phyloP scores from a whole-genome alignment of 75 land plant species.

The Selaginella tamariscina region DNA sequence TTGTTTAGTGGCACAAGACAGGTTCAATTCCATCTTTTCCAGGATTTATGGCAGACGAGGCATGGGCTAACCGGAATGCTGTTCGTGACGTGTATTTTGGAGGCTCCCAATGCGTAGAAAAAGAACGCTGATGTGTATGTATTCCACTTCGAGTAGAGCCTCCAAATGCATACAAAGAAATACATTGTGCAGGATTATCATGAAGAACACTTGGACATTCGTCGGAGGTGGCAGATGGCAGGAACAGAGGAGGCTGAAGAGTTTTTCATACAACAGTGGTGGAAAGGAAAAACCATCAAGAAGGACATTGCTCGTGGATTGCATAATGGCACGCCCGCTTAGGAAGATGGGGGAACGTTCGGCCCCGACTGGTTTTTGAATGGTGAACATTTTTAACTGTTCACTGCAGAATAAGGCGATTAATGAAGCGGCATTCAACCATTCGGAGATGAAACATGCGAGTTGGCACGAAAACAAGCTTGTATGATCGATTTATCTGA shows the following conservation, averaged over 20 bases:
- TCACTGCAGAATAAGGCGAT: background rate
- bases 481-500: background rate
- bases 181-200: constrained; percentile 5
- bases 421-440: background rate
- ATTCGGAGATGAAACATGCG: background rate
- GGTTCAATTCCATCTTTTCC: constrained; percentile 4
- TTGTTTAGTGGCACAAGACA: background rate
- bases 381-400: background rate
- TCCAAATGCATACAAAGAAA: constrained; percentile 10
- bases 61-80: constrained; percentile 9
- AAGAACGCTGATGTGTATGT: background rate
- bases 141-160: background rate
- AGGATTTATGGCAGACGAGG: constrained; percentile 15
- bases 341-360: background rate
- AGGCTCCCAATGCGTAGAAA: background rate
- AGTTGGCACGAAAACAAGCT: background rate
- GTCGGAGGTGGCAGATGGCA: background rate
- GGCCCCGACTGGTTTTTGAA: background rate
- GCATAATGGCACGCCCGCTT: background rate
- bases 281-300: constrained; percentile 5
- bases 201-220: constrained; percentile 3
- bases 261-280: constrained; percentile 6
- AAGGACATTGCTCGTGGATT: background rate
- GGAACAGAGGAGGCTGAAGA: constrained; percentile 5
- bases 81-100: constrained; percentile 1